phyloP scores from a whole-genome alignment of 768 basidiomycete genomes.

The Sarcomyxa edulis region DNA sequence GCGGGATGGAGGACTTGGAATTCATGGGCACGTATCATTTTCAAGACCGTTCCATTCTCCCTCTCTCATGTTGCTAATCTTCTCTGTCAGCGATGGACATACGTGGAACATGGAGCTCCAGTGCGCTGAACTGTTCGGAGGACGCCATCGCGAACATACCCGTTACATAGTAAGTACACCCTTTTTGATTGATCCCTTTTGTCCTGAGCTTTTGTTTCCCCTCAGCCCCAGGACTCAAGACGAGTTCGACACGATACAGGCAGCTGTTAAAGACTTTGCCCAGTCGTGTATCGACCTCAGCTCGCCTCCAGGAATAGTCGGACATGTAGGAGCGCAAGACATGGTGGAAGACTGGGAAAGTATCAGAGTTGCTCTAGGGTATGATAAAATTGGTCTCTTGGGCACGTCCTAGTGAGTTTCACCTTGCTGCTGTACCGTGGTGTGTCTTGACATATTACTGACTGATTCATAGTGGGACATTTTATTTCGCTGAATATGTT shows the following conservation, averaged over 20 bases:
- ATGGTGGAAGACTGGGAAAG: conserved; percentile 14
- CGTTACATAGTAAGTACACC: too few relatives aligned
- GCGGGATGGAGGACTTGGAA: too few relatives aligned
- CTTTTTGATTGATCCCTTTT: conserved; percentile 4
- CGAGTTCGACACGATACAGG: conserved; percentile 10
- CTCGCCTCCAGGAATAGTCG: conserved; percentile 10
- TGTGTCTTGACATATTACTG: too few relatives aligned
- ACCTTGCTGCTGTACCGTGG: too few relatives aligned
- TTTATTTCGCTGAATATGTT: conserved; percentile 11
- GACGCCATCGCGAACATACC: conserved; percentile 9
- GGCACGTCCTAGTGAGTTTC: conserved; percentile 12
- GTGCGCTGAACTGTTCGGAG: conserved; percentile 11
- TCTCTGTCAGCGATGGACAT: conserved; percentile 14
- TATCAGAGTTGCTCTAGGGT: conserved; percentile 11
- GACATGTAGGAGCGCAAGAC: conserved; percentile 12
- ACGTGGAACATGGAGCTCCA: conserved; percentile 12
- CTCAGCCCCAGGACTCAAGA: conserved; percentile 9
- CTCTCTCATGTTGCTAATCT: conserved; percentile 11
- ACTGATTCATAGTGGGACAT: conserved; percentile 11
- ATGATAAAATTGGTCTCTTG: conserved; percentile 8
- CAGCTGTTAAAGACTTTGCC: conserved; percentile 7
- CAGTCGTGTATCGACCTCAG: conserved; percentile 9
- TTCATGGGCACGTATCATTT: too few relatives aligned
- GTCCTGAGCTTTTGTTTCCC: too few relatives aligned
- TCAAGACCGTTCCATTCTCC: conserved; percentile 4